phyloP scores from a whole-genome alignment of 768 basidiomycete species.

The Russula virescens region DNA sequence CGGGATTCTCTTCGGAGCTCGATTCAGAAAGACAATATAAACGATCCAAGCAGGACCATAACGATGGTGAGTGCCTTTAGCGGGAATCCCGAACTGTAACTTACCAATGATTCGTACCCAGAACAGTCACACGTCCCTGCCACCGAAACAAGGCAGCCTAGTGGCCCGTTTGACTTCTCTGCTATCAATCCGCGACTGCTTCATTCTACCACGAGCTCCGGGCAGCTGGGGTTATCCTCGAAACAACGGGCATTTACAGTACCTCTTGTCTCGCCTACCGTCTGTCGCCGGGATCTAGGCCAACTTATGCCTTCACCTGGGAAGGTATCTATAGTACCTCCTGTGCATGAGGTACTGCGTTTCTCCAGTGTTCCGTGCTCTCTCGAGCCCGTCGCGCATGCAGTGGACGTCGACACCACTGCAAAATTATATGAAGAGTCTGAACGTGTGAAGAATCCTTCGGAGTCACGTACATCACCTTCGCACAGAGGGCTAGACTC shows the following conservation, averaged over 20 bases:
- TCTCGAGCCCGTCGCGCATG: not conserved
- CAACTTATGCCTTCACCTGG: conserved; percentile 14
- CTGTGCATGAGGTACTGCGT: conserved; percentile 14
- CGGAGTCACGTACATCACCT: not conserved
- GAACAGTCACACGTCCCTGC: conserved; percentile 2
- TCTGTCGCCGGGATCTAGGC: conserved; percentile 13
- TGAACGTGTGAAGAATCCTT: not conserved
- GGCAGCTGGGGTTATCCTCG: not conserved
- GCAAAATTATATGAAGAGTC: not conserved
- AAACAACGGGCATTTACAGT: conserved; percentile 19
- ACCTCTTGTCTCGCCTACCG: conserved; percentile 16
- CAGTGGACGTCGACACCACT: not conserved
- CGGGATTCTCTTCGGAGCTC: not conserved
- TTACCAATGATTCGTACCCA: not conserved
- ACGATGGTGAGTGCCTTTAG: conserved; percentile 1
- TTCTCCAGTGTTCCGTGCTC: conserved; percentile 23
- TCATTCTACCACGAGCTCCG: not conserved
- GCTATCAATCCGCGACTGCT: not conserved
- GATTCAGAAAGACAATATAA: conserved; percentile 5
- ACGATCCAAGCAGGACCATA: conserved; percentile 11
- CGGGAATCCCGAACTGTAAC: not conserved
- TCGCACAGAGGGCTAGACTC: not conserved
- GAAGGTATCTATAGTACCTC: conserved; percentile 9
- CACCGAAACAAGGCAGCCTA: conserved; percentile 1
- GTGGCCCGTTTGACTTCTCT: conserved; percentile 24